These are phyloP conservation scores for Mycena epipterygia DNA, from an alignment of 768 basidiomycete species.

Conservation along the genomic window DNA sequence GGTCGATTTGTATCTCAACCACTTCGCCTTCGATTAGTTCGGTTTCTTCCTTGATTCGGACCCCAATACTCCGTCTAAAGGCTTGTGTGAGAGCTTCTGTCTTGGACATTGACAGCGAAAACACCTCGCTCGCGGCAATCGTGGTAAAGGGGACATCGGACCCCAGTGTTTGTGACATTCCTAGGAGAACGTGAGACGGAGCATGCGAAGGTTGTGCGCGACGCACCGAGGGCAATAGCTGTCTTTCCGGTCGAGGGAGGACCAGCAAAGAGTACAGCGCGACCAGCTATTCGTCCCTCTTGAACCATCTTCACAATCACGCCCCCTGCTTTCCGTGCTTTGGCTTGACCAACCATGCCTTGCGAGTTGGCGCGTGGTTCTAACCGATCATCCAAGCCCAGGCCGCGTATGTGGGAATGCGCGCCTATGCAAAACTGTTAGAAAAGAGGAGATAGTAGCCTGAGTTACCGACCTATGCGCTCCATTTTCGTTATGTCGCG, in stretches of 20 bases:
- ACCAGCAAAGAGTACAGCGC: conserved; percentile 97
- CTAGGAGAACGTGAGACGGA: conserved; percentile 53
- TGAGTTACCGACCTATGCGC: conserved; percentile 75
- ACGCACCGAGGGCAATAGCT: conserved; percentile 93
- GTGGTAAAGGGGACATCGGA: conserved; percentile 97
- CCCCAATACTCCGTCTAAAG: conserved; percentile 95
- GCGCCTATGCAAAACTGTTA: conserved; percentile 65
- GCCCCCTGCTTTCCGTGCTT: conserved; percentile 97
- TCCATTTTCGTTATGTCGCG: conserved; percentile 94
- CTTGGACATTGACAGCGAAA: conserved; percentile 98
- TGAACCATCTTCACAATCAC: conserved; percentile 99
- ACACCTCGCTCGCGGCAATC: conserved; percentile 98
- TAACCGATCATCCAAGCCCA: conserved; percentile 92
- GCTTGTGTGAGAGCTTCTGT: conserved; percentile 98
- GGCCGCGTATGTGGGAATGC: conserved; percentile 95
- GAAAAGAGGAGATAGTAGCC: not conserved
- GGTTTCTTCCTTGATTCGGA: conserved; percentile 97
- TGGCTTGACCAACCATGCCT: conserved; percentile 97
- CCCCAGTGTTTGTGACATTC: conserved; percentile 97
- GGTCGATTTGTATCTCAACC: conserved; percentile 98
- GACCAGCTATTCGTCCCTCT: conserved; percentile 94
- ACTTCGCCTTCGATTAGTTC: conserved; percentile 99
- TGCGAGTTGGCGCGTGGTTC: conserved; percentile 92
- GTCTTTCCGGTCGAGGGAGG: conserved; percentile 99
- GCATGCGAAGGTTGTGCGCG: not conserved